Conservation (phyloP, 371 early-diverging fungal genomes). For the Mucor mucedo region DNA sequence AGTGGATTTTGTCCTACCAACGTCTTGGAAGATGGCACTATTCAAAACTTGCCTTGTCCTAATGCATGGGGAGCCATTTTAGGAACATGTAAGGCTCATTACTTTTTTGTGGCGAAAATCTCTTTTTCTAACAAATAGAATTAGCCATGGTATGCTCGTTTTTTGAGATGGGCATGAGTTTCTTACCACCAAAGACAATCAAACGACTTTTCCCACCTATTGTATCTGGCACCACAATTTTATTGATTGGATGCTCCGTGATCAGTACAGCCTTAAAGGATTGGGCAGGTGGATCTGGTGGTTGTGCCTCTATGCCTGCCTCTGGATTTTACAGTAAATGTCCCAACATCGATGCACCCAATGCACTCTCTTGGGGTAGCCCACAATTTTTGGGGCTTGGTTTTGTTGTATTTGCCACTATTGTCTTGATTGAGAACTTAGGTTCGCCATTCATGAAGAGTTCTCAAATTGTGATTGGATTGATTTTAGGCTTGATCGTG, state of each 20-base stretch:
- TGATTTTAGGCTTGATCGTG: constrained; percentile 66
- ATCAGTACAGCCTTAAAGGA: constrained; percentile 58
- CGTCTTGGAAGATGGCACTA: constrained; percentile 49
- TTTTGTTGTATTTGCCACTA: constrained; percentile 61
- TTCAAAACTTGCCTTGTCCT: constrained; percentile 54
- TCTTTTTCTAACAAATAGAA: neutral
- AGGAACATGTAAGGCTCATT: constrained; percentile 51
- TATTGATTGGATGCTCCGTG: constrained; percentile 63
- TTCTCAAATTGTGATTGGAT: constrained; percentile 63
- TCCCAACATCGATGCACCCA: constrained; percentile 59
- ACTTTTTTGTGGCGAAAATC: neutral
- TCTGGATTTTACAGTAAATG: constrained; percentile 62
- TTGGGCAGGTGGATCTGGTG: constrained; percentile 65
- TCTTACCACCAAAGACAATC: constrained; percentile 61
- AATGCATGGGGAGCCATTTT: constrained; percentile 65
- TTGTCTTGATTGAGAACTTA: constrained; percentile 65
- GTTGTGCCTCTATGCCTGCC: constrained; percentile 44
- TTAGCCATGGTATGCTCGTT: constrained; percentile 57
- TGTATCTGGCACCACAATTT: constrained; percentile 63
- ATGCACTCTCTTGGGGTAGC: constrained; percentile 67
- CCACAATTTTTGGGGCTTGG: constrained; percentile 68
- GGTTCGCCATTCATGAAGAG: constrained; percentile 73
- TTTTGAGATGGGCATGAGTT: constrained; percentile 59
- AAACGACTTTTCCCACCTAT: constrained; percentile 65
- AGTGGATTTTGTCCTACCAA: constrained; percentile 53